Percentiles rank a stretch among this genome's conserved stretches.
Conservation (phyloP, 768 basidiomycete genomes). For the Paxillus ammoniavirescens region DNA sequence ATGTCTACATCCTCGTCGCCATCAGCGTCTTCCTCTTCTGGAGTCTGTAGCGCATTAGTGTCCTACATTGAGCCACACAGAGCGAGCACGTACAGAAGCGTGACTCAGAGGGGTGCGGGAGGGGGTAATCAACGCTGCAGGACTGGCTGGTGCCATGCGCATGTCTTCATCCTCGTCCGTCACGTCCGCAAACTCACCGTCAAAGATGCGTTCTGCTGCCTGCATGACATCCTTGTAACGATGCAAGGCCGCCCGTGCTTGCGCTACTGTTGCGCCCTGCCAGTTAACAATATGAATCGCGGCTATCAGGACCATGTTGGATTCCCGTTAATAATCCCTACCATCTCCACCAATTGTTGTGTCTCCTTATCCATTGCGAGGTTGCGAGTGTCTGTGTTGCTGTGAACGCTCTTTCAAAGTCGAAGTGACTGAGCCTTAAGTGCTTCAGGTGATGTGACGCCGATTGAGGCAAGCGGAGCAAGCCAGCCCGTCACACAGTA, state of each 20-base stretch:
- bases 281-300: conserved; percentile 1
- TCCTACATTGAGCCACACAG: background rate
- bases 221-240: conserved; percentile 89
- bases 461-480: too few species aligned
- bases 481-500: conserved; percentile 20
- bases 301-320: background rate
- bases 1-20: conserved; percentile 49
- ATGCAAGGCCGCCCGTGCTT: conserved; percentile 81
- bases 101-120: conserved; percentile 21
- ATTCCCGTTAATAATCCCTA: conserved; percentile 18
- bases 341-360: conserved; percentile 65
- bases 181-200: conserved; percentile 81
- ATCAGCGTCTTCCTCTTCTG: conserved; percentile 52
- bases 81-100: conserved; percentile 18
- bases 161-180: conserved; percentile 49
- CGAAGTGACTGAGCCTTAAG: too few species aligned
- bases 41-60: conserved; percentile 43
- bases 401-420: background rate
- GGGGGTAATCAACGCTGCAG: conserved; percentile 25
- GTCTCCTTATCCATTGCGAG: conserved; percentile 51
- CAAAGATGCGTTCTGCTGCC: conserved; percentile 83
- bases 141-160: conserved; percentile 38
- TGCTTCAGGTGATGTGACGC: too few species aligned
- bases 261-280: conserved; percentile 79
- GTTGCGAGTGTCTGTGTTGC: background rate